Base-by-base conservation (phyloP, 257 asterid species). In the Euphrasia confusa region DNA sequence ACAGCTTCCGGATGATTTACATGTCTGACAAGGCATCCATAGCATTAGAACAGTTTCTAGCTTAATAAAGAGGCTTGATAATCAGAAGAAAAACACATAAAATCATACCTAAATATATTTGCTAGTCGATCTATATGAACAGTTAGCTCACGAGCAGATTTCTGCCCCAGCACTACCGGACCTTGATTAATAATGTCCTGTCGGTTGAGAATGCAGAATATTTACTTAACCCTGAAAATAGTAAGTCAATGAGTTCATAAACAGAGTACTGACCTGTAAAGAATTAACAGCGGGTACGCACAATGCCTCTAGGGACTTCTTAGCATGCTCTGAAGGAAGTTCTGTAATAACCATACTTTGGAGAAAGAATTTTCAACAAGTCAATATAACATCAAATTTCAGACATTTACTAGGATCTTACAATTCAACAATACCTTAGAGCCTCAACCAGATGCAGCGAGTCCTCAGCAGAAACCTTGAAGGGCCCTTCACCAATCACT, bases 1-100 rank as follows among this genome's bases (percentile, higher is more conserved):
- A 93, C 99, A 37, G 99, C 97, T 82, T 93, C 96, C 8, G 97
- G 99, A 68, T 93, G 96, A 78, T 83, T 84, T 42, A 85, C 97
- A 68, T 93, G 81, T 80, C 99, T 93, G 86, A 73, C 78, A 76
- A 28, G 49, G 60, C 65, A 58, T 61, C 72, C 30, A 14, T 61
- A 37, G 58, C 76, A 75, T 69, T 28, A 60, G 32, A 50, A 71
- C 56, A 68, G 39, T 55, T 10, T 49, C 24, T 54, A 58, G 64
- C 53, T 35, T 35, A 48, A 37, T 21, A 21, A 32, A 52, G 67
- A 56, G 66, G 62, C 60, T 71, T 44, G 5, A 52, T 8, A 58
- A 60, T 30, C 49, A 55, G 44, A 58, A 63, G 47, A 69, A 32
- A 62, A 60, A 60, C 59, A 56, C 28, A 72, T 57, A 42, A 59